These are phyloP conservation scores for Avicennia marina DNA, from an alignment of 257 asterid species.

Conservation along the genomic window DNA sequence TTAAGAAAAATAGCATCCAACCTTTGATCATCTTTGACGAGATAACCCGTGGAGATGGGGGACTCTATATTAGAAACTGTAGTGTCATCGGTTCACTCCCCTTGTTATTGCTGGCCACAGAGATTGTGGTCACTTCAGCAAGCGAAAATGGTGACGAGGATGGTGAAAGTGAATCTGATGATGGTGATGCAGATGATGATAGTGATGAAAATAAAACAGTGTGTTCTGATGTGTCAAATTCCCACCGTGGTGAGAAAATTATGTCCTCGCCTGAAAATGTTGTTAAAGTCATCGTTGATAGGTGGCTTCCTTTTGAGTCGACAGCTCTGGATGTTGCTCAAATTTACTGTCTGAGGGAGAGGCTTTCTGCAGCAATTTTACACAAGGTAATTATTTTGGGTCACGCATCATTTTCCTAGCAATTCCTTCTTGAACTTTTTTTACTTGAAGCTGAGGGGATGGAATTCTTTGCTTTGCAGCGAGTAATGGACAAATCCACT, in stretches of 20 bases:
- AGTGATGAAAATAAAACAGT: conserved; percentile 32
- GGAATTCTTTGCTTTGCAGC: neutral
- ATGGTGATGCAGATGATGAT: conserved; percentile 30
- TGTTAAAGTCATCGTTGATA: conserved; percentile 60
- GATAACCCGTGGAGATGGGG: conserved; percentile 82
- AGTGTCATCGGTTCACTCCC: conserved; percentile 72
- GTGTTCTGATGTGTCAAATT: conserved; percentile 16
- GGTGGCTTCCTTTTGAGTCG: conserved; percentile 76
- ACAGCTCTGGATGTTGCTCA: conserved; percentile 89
- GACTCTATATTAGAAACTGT: conserved; percentile 59
- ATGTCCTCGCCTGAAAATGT: conserved; percentile 75
- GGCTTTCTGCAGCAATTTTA: conserved; percentile 67
- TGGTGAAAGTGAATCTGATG: conserved; percentile 40
- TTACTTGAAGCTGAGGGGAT: no score
- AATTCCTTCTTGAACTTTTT: neutral
- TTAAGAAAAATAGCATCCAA: conserved; percentile 18
- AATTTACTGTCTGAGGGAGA: conserved; percentile 86
- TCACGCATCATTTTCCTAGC: neutral
- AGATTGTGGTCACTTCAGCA: conserved; percentile 68
- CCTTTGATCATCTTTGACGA: conserved; percentile 73
- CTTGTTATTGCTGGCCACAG: conserved; percentile 64
- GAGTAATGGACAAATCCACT: no score
- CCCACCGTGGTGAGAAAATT: conserved; percentile 32
- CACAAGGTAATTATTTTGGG: conserved; percentile 42
- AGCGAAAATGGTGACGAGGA: conserved; percentile 38